Base-by-base conservation (phyloP, 1,284 basidiomycete species). In the Trichosporon faecale region DNA sequence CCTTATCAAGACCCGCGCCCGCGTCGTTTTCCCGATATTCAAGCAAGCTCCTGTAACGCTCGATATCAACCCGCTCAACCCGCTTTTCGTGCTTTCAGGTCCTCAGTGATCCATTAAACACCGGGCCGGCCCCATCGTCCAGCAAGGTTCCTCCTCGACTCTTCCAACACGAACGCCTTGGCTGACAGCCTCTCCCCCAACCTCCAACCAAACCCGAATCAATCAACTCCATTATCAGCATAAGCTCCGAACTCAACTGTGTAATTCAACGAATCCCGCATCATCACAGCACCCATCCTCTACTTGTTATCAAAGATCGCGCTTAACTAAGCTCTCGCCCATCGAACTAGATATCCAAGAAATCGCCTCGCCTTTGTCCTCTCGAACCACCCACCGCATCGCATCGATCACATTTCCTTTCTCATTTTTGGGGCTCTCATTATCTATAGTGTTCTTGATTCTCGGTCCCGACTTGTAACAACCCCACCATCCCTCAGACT, bases 391-490 rank as follows among this genome's bases (percentile, higher is more conserved):
- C 37, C 23, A 52, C 63, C 37, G 35, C 35, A 40, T 64, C 35
- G 35, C 63, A 64, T 44, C 33, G 11, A 25, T 18, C 25, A 52
- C 49, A 52, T 40, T 44, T 44, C 29, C 5, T 29, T 49, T 21
- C 31, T 66, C 65, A 44, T 49, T 52, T 33, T 49, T 55, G 44
- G 49, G 31, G 35, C 65, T 44, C 65, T 44, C 65, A 66, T 49
- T n/a, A 57, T 33, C 57, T 61, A 31, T 61, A 61, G 21, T 33
- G 31, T 61, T 31, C 18, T 61, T 61, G 57, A 61, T 33, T 61
- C 52, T 57, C 52, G 25, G 52, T 61, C 57, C 27, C 57, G 57
- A 33, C 57, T 61, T 61, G 57, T 61, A 61, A 61, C 57, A 61
- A 61, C 29, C 57, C 5, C 27, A 31, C 57, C 16, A 31, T 29